Evolutionary conservation across 192 early-diverging fungal species (phyloP), one percentile per base, ranked within the genome.

Genomic region (Lunasporangiospora selenospora): DNA sequence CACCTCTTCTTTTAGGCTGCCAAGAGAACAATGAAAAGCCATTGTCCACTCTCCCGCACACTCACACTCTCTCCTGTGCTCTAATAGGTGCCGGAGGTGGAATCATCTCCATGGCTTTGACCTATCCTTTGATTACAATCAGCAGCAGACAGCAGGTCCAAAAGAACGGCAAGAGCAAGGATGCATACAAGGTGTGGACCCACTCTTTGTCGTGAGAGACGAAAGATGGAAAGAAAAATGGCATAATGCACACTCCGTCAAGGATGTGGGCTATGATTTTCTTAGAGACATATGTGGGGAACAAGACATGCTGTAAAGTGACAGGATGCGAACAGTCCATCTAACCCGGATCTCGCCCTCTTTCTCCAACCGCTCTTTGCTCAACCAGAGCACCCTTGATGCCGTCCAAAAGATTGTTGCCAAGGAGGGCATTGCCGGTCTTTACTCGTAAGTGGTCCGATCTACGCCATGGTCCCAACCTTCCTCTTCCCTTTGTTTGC

Each of bases 81-180:
- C 11, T 13, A 40, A 55, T 54, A 89, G 86, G 90, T 70, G 93
- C 92, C 58, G 93, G 89, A 56, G 93, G 93, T 62, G 92, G 92
- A 66, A 92, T 95, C 67, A 85, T 91, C 79, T 88, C 90, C 53
- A 98, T 98, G 96, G 87, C 87, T 15, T 81, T 95, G 66, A 98
- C 97, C 11, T 99, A 98, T 79, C 95, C 95, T 59, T 77, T 89
- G 65, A 88, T 87, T 47, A 89, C 87, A 37, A 83, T 91, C 77
- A 94, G 86, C 76, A 90, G 86, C 59, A 86, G 90, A 54, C 83
- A 92, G 19, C 92, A 93, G 57, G 92, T 92, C 7, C 90, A 93
- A 75, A 86, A 88, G 75, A 82, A 85, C 58, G 81, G 65, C 42
- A 58, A 70, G 33, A 81, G 77, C 63, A 80, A 83, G 43, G 78